phyloP scores from a whole-genome alignment of 768 basidiomycete species.

The Chlorophyllum brunneum region DNA sequence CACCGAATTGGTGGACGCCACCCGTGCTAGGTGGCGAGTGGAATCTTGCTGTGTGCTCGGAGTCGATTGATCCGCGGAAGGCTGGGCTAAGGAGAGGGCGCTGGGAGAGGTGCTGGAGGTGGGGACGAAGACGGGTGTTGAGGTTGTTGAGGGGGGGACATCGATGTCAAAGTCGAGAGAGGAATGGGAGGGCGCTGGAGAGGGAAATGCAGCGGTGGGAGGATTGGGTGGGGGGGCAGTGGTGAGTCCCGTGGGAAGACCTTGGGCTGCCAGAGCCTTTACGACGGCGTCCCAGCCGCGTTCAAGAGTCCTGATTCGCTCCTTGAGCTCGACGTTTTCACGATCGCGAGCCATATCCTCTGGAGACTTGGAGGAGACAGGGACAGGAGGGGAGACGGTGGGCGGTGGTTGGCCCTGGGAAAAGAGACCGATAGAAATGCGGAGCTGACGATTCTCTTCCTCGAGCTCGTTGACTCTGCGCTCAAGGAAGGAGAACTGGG shows the following conservation, averaged over 20 bases:
- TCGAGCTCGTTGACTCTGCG: conserved; percentile 68
- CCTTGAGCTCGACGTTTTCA: conserved; percentile 74
- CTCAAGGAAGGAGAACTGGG: conserved; percentile 70
- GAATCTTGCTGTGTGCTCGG: conserved; percentile 39
- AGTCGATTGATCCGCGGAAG: conserved; percentile 24
- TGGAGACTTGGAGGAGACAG: conserved; percentile 8
- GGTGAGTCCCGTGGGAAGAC: conserved; percentile 46
- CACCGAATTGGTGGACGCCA: conserved; percentile 78
- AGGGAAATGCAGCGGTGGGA: conserved; percentile 29
- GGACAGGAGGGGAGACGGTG: conserved; percentile 19
- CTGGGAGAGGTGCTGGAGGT: conserved; percentile 19
- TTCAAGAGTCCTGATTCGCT: conserved; percentile 76
- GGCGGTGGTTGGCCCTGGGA: conserved; percentile 7
- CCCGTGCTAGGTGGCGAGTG: conserved; percentile 99
- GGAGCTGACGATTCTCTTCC: conserved; percentile 77
- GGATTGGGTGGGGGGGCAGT: conserved; percentile 20
- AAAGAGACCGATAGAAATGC: conserved; percentile 39
- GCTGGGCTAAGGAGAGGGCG: conserved; percentile 20
- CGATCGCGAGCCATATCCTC: conserved; percentile 35
- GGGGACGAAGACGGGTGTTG: conserved; percentile 30
- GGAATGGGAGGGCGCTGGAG: conserved; percentile 40
- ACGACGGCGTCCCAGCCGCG: conserved; percentile 79
- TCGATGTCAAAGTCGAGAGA: conserved; percentile 27
- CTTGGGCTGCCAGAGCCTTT: conserved; percentile 68
- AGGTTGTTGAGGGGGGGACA: conserved; percentile 22